Evolutionary conservation across 352 stramenopile genomes (phyloP).

Genomic region (Globisporangium nunn): DNA sequence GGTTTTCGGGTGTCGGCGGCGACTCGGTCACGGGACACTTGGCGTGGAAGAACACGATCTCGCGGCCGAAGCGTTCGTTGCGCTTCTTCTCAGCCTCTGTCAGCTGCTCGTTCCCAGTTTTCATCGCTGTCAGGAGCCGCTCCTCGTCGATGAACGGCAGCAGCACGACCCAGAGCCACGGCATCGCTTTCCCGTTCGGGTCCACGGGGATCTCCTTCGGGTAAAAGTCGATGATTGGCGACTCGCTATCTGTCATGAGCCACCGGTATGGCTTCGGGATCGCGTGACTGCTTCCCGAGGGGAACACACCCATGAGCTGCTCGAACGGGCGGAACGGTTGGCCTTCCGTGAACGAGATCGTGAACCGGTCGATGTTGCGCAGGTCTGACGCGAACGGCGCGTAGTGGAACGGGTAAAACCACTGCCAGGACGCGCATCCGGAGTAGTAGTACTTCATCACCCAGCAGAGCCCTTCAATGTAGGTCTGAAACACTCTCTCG

Average conservation of each 20-base stretch:
- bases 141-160: conserved; percentile 98
- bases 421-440: conserved; percentile 98
- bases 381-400: conserved; percentile 92
- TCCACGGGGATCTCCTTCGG: conserved; percentile 94
- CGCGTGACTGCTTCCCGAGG: conserved; percentile 88
- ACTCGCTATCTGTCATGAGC: conserved; percentile 94
- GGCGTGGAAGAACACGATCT: conserved; percentile 80
- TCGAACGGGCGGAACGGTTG: conserved; percentile 96
- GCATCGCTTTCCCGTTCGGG: conserved; percentile 98
- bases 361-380: conserved; percentile 80
- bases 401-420: conserved; percentile 99
- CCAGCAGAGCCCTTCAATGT: conserved; percentile 98
- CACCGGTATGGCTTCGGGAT: conserved; percentile 92
- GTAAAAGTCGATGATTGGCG: conserved; percentile 97
- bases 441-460: conserved; percentile 99
- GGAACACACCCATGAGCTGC: conserved; percentile 98
- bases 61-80: conserved; percentile 76
- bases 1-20: conserved; percentile 31
- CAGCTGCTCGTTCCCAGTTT: conserved; percentile 50
- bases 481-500: conserved; percentile 90
- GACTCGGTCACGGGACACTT: conserved; percentile 44
- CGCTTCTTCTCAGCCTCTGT: conserved; percentile 74
- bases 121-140: conserved; percentile 89
- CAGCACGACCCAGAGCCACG: conserved; percentile 98
- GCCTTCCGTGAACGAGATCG: conserved; percentile 93